A percentile compares a stretch with the other conserved stretches of the same genome.
Conservation (phyloP, 2,329 filamentous ascomycete genomes). For the Trichophyton mentagrophytes region DNA sequence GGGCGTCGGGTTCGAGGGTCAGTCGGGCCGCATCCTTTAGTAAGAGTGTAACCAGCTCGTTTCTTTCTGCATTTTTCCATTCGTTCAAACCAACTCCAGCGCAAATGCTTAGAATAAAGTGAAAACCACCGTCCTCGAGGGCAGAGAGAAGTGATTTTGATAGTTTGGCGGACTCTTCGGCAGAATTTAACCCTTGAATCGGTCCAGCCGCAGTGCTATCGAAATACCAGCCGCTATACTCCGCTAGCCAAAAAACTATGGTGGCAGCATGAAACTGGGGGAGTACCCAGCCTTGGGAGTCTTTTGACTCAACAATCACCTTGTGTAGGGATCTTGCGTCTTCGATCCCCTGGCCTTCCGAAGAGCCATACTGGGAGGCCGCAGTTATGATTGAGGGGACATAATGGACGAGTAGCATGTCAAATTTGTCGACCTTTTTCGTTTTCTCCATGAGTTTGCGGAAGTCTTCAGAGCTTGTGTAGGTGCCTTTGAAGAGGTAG, state of each 20-base stretch:
- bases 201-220: conserved; percentile 53
- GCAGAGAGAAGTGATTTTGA: conserved; percentile 62
- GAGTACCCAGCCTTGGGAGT: conserved; percentile 58
- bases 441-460: conserved; percentile 55
- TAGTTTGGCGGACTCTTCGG: conserved; percentile 55
- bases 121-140: conserved; percentile 78
- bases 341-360: conserved; percentile 54
- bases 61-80: conserved; percentile 78
- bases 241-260: conserved; percentile 74
- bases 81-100: conserved; percentile 67
- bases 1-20: conserved; percentile 52
- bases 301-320: conserved; percentile 52
- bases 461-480: conserved; percentile 60
- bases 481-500: conserved; percentile 63
- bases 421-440: conserved; percentile 62
- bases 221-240: conserved; percentile 82
- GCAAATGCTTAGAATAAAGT: conserved; percentile 77
- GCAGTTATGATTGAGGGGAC: conserved; percentile 67
- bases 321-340: conserved; percentile 60
- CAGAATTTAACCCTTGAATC: conserved; percentile 50
- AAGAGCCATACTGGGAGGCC: conserved; percentile 65
- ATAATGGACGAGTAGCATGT: conserved; percentile 63
- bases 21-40: conserved; percentile 66
- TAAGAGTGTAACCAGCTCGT: conserved; percentile 68
- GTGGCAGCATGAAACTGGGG: conserved; percentile 67